Percentiles rank a stretch among this genome's conserved stretches.
These are phyloP conservation scores for Plasmopara muralis DNA, from an alignment of 352 stramenopile genomes.

Conservation along the genomic window DNA sequence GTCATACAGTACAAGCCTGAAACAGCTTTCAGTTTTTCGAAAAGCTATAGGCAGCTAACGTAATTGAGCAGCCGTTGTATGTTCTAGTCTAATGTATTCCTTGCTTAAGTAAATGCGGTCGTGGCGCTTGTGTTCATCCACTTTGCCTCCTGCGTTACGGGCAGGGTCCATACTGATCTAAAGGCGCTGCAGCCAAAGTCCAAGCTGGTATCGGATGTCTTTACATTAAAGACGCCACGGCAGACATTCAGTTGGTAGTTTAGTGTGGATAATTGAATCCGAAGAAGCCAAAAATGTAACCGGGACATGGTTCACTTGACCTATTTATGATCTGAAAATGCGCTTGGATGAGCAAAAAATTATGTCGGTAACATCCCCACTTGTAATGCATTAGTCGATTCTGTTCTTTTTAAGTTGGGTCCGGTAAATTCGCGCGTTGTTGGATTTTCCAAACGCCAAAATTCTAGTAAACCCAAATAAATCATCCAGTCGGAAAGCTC, in stretches of 20 bases:
- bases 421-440: neutral
- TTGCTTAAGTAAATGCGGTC: conserved; percentile 7
- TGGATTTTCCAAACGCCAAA: neutral
- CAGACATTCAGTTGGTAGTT: neutral
- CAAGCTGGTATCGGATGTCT: neutral
- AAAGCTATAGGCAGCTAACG: neutral
- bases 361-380: neutral
- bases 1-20: neutral
- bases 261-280: neutral
- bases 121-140: no score
- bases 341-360: neutral
- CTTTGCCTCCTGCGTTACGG: neutral
- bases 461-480: neutral
- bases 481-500: conserved; percentile 1
- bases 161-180: neutral
- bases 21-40: neutral
- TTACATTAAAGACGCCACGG: neutral
- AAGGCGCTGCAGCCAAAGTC: neutral
- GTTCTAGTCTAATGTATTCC: conserved; percentile 3
- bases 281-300: neutral
- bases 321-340: neutral
- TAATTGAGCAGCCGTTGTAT: conserved; percentile 2
- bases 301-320: neutral
- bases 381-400: neutral
- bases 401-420: neutral